Evolutionary conservation across 73 alveolate genomes (phyloP).

Genomic region (Blepharisma japonicum): DNA sequence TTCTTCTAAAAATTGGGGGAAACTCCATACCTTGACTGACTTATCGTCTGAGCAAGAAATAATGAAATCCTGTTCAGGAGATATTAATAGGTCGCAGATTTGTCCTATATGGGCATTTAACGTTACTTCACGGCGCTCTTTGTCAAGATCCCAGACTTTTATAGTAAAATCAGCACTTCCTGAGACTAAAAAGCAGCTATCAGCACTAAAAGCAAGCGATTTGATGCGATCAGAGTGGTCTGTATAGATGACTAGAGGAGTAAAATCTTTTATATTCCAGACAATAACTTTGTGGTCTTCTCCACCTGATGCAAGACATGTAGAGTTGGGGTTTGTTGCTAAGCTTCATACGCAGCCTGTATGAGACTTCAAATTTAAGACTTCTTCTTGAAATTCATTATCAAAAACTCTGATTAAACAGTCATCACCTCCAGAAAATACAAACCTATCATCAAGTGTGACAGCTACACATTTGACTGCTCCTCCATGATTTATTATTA

Average conservation of each 20-base stretch:
- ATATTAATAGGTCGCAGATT: not conserved
- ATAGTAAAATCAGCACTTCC: constrained; percentile 14
- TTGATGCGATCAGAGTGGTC: not conserved
- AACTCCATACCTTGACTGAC: not conserved
- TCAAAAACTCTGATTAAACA: constrained; percentile 22
- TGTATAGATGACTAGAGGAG: not conserved
- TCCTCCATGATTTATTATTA: constrained; percentile 2
- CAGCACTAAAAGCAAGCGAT: not conserved
- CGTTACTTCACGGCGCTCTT: not conserved
- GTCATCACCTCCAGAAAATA: constrained; percentile 27
- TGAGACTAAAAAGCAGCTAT: constrained; percentile 12
- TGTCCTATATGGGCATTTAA: not conserved
- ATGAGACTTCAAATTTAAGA: constrained; percentile 14
- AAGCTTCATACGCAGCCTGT: not conserved
- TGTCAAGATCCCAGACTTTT: constrained; percentile 15
- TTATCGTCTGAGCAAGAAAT: constrained; percentile 17
- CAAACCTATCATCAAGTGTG: not conserved
- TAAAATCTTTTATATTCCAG: constrained; percentile 17
- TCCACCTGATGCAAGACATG: constrained; percentile 16
- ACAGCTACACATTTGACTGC: constrained; percentile 3
- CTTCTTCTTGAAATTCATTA: not conserved
- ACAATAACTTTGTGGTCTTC: constrained; percentile 1
- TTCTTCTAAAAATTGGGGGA: constrained; percentile 25
- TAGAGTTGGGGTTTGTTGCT: not conserved
- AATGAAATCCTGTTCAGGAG: not conserved